Evolutionary conservation across 352 stramenopile genomes (phyloP), one percentile per base, ranked within the genome.

Genomic region (Peronospora farinosa): DNA sequence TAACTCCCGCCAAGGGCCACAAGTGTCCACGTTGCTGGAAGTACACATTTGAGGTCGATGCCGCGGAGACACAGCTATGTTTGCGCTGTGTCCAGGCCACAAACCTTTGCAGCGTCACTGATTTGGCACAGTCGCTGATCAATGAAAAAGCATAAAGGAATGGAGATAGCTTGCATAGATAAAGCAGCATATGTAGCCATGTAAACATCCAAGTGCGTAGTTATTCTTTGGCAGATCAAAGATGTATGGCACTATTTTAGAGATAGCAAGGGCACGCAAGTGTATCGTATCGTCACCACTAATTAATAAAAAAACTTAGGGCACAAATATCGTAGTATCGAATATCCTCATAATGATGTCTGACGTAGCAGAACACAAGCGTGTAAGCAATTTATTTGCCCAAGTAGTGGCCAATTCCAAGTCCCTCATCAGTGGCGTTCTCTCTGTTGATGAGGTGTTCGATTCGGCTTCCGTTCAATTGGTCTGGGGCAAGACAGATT

Each of bases 1-100:
- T 96, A 41, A 69, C 65, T 36, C 67, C 49, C 5, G 81, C 85
- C 9, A 63, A 63, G 38, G 84, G 79, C 25, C 70, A 88, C 54
- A 96, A 96, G 63, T 96, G 88, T 48, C 76, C 82, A 25, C 83
- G 85, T 11, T 95, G 85, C 74, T 95, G 83, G 83, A 92, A 94
- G 58, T 92, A 89, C 51, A 60, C 70, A 23, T 38, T 51, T 0
- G 76, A 85, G 32, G 76, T 88, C 7, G 74, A 88, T 43, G 67
- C 48, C 1, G 51, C 41, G 0, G 76, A 84, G 63, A 73, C 69
- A 19, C 63, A 65, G 45, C 57, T 88, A 15, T 88, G 76, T 49
- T 8, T 70, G 25, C 76, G 76, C 28, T 88, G 76, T 50, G 69
- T 69, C 7, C 27, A 48, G 3, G 76, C 73, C 44, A 85, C 76